These are phyloP conservation scores for Leccinum arenicola DNA, from an alignment of 768 basidiomycete genomes.

Conservation along the genomic window DNA sequence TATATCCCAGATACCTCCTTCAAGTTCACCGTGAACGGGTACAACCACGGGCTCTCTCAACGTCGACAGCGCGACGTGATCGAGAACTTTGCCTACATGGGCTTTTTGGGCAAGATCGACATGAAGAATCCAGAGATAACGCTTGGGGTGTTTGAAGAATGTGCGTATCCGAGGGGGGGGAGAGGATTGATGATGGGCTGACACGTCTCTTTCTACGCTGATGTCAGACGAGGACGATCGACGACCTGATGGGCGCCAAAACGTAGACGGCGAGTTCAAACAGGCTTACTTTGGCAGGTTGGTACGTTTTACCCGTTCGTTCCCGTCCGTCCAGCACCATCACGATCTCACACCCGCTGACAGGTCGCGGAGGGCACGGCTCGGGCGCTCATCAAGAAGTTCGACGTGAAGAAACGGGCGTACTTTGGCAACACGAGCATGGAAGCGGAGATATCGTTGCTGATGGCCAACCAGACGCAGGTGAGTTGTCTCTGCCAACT, in stretches of 20 bases:
- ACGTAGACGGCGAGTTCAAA: conserved; percentile 65
- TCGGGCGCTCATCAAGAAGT: conserved; percentile 62
- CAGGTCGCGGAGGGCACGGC: conserved; percentile 65
- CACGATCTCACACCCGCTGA: background rate
- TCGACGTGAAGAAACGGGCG: conserved; percentile 84
- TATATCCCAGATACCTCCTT: conserved; percentile 71
- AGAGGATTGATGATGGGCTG: background rate
- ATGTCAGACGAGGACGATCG: conserved; percentile 47
- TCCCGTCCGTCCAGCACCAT: background rate
- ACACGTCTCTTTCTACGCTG: background rate
- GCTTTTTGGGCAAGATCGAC: conserved; percentile 73
- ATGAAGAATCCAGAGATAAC: conserved; percentile 76
- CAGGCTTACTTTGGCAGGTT: conserved; percentile 84
- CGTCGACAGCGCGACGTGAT: conserved; percentile 63
- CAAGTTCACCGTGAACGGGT: conserved; percentile 73
- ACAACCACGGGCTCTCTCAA: conserved; percentile 73
- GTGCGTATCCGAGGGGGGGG: conserved; percentile 41
- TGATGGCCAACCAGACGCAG: conserved; percentile 96
- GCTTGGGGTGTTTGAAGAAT: conserved; percentile 83
- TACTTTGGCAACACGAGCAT: conserved; percentile 98
- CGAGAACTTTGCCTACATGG: conserved; percentile 85
- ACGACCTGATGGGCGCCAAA: conserved; percentile 47
- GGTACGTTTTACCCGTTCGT: conserved; percentile 48
- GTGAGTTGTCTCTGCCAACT: conserved; percentile 38
- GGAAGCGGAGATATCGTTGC: conserved; percentile 91